Conservation (phyloP, 2,329 filamentous ascomycete species). For the Paraphaeosphaeria sporulosa region DNA sequence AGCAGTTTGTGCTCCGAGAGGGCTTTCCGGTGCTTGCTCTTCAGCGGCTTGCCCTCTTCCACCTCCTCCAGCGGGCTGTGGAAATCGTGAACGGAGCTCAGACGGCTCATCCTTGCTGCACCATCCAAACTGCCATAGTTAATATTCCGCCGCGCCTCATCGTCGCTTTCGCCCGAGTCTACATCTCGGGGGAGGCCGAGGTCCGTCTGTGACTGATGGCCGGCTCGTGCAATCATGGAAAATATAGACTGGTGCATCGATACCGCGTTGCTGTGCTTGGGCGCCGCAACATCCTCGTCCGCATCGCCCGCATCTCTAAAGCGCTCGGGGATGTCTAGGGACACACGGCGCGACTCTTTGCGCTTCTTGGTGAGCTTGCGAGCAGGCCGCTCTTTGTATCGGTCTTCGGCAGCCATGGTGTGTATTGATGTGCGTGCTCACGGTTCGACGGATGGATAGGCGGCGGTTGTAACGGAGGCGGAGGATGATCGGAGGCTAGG, state of each 20-base stretch:
- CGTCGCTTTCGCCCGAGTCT: slow-evolving; percentile 78
- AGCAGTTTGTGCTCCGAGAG: slow-evolving; percentile 72
- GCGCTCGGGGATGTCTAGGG: slow-evolving; percentile 64
- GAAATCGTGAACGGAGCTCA: slow-evolving; percentile 46
- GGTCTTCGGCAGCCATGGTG: slow-evolving; percentile 46
- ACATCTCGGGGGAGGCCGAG: slow-evolving; percentile 81
- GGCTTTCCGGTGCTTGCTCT: slow-evolving; percentile 62
- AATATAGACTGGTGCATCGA: slow-evolving; percentile 96
- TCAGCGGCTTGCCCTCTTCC: slow-evolving; percentile 26
- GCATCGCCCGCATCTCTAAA: slow-evolving; percentile 66
- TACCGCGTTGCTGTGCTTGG: slow-evolving; percentile 56
- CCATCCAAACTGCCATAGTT: slow-evolving; percentile 41
- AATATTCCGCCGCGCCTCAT: slow-evolving; percentile 37
- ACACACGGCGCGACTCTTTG: slow-evolving; percentile 43
- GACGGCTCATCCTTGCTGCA: slow-evolving; percentile 44
- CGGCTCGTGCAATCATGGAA: slow-evolving; percentile 87
- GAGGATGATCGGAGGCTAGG: slow-evolving; percentile 18
- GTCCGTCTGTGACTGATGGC: slow-evolving; percentile 80
- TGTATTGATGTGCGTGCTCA: slow-evolving; percentile 20
- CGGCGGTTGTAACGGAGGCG: slow-evolving; percentile 16
- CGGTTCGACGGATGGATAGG: slow-evolving; percentile 13
- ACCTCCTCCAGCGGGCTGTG: slow-evolving; percentile 19
- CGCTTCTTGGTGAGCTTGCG: slow-evolving; percentile 47
- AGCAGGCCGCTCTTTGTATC: slow-evolving; percentile 33
- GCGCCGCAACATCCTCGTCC: slow-evolving; percentile 67